Evolutionary conservation across 495 filamentous ascomycete genomes (phyloP).

Genomic region (Penicillium simplicissimum): DNA sequence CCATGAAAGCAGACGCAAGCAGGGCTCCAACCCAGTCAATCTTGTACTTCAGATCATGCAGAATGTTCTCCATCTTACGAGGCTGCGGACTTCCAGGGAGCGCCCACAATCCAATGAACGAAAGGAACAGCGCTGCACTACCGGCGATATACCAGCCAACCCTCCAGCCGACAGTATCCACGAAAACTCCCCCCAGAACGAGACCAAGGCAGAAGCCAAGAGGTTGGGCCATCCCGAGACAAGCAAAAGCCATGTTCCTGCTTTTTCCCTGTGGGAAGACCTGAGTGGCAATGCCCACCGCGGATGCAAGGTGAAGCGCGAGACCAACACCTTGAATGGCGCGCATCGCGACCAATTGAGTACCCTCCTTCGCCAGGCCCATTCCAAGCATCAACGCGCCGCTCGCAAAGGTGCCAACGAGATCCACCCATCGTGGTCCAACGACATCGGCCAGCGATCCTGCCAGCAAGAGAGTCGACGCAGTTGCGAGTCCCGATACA

Average conservation of each 20-base stretch:
- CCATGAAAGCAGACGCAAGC: constrained; percentile 37
- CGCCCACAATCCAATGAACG: constrained; percentile 33
- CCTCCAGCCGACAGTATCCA: constrained; percentile 49
- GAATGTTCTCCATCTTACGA: constrained; percentile 22
- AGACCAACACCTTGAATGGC: constrained; percentile 48
- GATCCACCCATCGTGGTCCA: constrained; percentile 28
- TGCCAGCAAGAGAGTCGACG: constrained; percentile 48
- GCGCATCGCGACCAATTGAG: constrained; percentile 50
- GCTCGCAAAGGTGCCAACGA: constrained; percentile 18
- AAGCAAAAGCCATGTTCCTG: constrained; percentile 49
- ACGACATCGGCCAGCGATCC: constrained; percentile 54
- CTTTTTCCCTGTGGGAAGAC: constrained; percentile 39
- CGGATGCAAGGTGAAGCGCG: constrained; percentile 49
- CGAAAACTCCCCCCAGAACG: constrained; percentile 46
- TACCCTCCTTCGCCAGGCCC: constrained; percentile 41
- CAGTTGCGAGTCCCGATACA: constrained; percentile 40
- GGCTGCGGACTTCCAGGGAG: constrained; percentile 1
- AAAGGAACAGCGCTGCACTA: constrained; percentile 31
- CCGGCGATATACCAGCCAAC: constrained; percentile 49
- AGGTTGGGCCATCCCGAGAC: constrained; percentile 47
- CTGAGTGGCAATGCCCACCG: constrained; percentile 46
- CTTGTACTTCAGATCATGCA: constrained; percentile 29
- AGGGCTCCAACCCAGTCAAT: constrained; percentile 52
- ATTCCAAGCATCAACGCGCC: constrained; percentile 45
- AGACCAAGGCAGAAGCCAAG: constrained; percentile 49